Evolutionary conservation across 2,329 filamentous ascomycete species (phyloP), one percentile per base, ranked within the genome.

Genomic region (Alternaria dauci): DNA sequence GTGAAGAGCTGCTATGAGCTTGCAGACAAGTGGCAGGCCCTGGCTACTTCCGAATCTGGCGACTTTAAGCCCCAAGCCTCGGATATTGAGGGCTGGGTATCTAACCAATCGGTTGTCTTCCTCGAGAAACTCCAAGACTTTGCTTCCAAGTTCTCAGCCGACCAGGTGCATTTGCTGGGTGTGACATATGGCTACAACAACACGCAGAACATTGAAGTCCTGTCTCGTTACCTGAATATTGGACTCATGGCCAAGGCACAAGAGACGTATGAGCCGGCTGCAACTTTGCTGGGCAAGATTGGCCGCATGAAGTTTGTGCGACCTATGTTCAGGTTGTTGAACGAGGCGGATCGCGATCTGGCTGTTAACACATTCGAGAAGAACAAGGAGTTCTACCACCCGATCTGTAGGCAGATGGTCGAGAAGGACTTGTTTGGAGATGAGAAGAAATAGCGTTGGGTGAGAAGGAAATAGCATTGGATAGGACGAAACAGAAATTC

Each of bases 301-400:
- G 95, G 95, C 12, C 85, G 95, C 58, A 98, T 99, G 95, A 98
- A 98, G 86, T 98, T 94, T 79, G 94, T 98, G 60, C 85, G 94
- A 48, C 93, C 94, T 23, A 80, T 98, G 73, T 97, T 90, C 81
- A 86, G 90, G 62, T 86, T 87, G 51, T 81, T 99, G 68, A 89
- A 90, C 72, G 88, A 89, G 76, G 87, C 91, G 39, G 90, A 97
- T 80, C 83, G 87, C 47, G 82, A 88, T 26, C 79, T 96, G 71
- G 94, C 95, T 0, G 79, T 94, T 54, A 83, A 88, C 76, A 96
- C 94, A 0, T 97, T 97, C 80, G 87, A 91, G 80, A 91, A 90
- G 85, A 90, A 97, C 77, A 91, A 86, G 79, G 89, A 93, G 64
- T 98, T 98, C 75, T 99, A 98, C 76, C 94, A 98, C 76, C 95